Base-by-base conservation (phyloP, 1,139 yeast genomes). In the Candida sanyaensis region DNA sequence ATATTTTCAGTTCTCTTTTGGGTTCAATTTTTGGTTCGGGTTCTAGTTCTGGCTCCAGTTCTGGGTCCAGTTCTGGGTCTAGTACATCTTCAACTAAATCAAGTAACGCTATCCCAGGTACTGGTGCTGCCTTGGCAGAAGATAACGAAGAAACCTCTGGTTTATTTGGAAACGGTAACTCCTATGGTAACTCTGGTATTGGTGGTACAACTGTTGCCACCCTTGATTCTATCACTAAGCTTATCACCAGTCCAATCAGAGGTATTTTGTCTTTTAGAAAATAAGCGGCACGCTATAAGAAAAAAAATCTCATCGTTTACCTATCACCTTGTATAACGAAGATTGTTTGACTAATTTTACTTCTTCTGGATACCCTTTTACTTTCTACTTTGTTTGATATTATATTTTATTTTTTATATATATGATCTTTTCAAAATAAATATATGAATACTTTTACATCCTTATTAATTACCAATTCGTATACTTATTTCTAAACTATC, bases 101-200 rank as follows among this genome's bases (percentile, higher is more conserved):
- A 9, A 34, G 27, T 7, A 34, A 34, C 7, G 29, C 28, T 11
- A 8, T 36, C 28, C 28, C 28, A 26, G 28, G 28, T 23, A 40
- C 42, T 31, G 42, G 42, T 11, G 42, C 37, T 24, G 29, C 30
- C 6, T 31, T 40, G 33, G 37, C 30, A 31, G 21, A 40, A n/a
- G 9, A 31, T 3, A 40, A 40, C 23, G 29, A 40, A 40, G 36
- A 37, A 8, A 40, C 42, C 21, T 17, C 2, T 17, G 21, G 21
- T 40, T 7, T 40, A 17, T 17, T 40, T n/a, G 42, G 42, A 21
- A 31, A 40, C 17, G 42, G 42, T 40, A 40, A 40, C 37, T 30
- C 36, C 8, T 40, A 30, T 23, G 42, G 42, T 40, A 40, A 40
- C 4, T 37, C 34, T 30, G 7, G 29, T 30, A 33, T 17, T 17